Evolutionary conservation across 495 filamentous ascomycete genomes (phyloP), one percentile per base, ranked within the genome.

Genomic region (Daldinia loculata): DNA sequence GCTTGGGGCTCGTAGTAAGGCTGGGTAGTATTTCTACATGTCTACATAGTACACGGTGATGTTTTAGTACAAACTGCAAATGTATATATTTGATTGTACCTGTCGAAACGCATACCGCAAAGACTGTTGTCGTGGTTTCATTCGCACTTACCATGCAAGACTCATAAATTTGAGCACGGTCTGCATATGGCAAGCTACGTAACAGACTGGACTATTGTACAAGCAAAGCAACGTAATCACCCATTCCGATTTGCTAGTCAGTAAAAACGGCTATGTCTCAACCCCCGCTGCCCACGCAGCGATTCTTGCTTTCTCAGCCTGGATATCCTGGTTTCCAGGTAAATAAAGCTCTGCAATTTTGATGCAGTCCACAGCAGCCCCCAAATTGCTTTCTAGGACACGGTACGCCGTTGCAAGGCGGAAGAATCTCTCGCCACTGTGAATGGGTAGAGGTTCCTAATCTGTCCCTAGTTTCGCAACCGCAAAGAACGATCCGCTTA

Each of bases 1-100:
- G 17, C 76, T 94, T 56, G 89, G 89, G 43, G 89, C 85, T 41
- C 76, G 76, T n/a, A 70, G 76, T n/a, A 70, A 70, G 57, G 55
- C 26, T n/a, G 55, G 56, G 17, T n/a, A 50, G 38, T 8, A 50
- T 36, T 66, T 32, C 27, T 52, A 41, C 53, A 11, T 69, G 19
- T 48, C 17, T 45, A 45, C 19, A 22, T 6, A 1, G 14, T 45
- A 45, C 19, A 22, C 9, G 0, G 14, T 36, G 34, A 14, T 12
- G 4, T 14, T 14, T 36, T 36, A 36, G 12, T 36, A 14, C 34
- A 36, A 27, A n/a, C 6, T 6, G 2, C 24, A 27, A 36, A 14
- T 52, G 50, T 52, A 52, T 52, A 52, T 52, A 52, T 27, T 26
- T 14, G 41, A 48, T 22, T 26, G 12, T 52, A 29, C 24, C n/a